Conservation (phyloP, 192 early-diverging fungal species). For the Coemansia sp. region DNA sequence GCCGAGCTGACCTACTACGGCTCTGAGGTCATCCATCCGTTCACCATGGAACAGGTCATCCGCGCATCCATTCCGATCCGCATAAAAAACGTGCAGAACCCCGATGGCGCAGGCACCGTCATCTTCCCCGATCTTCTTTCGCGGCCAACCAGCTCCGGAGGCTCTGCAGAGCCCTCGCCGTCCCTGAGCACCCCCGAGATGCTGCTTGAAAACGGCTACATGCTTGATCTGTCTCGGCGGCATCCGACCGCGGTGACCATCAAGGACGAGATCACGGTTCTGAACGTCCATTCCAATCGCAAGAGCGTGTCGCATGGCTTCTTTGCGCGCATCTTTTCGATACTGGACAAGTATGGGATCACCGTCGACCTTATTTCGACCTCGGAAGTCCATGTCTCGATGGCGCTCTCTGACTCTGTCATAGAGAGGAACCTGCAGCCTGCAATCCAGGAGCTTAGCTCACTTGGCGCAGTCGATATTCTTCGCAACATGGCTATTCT, state of each 20-base stretch:
- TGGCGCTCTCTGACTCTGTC: conserved; percentile 67
- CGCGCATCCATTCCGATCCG: conserved; percentile 94
- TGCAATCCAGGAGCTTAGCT: conserved; percentile 75
- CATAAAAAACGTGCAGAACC: conserved; percentile 98
- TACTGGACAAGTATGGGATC: conserved; percentile 88
- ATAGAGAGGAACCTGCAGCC: conserved; percentile 69
- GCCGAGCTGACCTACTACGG: conserved; percentile 98
- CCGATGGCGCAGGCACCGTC: conserved; percentile 85
- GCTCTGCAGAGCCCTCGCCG: conserved; percentile 53
- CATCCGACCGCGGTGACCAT: conserved; percentile 98
- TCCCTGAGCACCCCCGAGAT: conserved; percentile 58
- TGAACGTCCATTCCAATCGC: conserved; percentile 97
- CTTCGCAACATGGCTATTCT: conserved; percentile 90
- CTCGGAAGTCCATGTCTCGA: conserved; percentile 88
- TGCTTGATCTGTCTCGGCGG: conserved; percentile 65
- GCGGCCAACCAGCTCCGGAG: conserved; percentile 53
- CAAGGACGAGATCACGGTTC: conserved; percentile 92
- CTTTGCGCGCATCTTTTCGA: conserved; percentile 92
- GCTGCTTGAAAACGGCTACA: conserved; percentile 71
- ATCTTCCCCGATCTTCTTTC: conserved; percentile 79
- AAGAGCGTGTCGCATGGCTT: conserved; percentile 96
- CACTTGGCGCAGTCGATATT: conserved; percentile 80
- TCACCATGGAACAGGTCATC: conserved; percentile 99
- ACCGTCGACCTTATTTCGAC: conserved; percentile 93
- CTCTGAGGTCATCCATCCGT: conserved; percentile 94